A percentile compares a stretch with the other conserved stretches of the same genome.
Conservation (phyloP, 768 basidiomycete species). For the Amanita rimosa region DNA sequence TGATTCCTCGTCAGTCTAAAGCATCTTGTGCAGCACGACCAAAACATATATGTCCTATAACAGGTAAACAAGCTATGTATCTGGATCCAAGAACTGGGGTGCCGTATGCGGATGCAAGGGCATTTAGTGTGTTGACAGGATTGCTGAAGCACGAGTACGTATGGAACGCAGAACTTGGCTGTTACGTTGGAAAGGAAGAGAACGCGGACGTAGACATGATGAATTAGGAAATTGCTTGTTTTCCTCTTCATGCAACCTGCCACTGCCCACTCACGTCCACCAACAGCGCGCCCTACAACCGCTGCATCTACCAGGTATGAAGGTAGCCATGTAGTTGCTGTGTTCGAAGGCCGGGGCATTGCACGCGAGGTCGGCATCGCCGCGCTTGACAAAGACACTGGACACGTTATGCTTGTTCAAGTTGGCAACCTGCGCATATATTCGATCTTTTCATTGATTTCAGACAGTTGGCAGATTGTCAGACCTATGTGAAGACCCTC, state of each 20-base stretch:
- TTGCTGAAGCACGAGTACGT: constrained; percentile 58
- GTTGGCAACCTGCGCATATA: constrained; percentile 23
- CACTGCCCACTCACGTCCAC: constrained; percentile 33
- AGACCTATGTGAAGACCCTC: constrained; percentile 81
- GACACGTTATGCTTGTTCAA: constrained; percentile 68
- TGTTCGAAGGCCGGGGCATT: constrained; percentile 70
- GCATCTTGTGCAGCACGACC: constrained; percentile 42
- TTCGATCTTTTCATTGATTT: background rate
- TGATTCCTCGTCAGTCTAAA: background rate
- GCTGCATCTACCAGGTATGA: constrained; percentile 48
- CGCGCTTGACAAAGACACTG: constrained; percentile 72
- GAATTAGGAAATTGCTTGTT: constrained; percentile 1
- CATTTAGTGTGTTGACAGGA: constrained; percentile 51
- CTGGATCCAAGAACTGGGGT: constrained; percentile 70
- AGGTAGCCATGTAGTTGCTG: constrained; percentile 51
- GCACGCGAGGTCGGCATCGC: constrained; percentile 83
- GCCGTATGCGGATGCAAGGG: constrained; percentile 63
- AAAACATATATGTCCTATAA: constrained; percentile 60
- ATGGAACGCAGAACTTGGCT: constrained; percentile 43
- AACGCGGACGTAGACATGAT: constrained; percentile 4
- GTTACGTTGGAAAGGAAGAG: constrained; percentile 27
- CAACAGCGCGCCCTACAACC: constrained; percentile 45
- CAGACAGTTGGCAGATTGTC: constrained; percentile 67
- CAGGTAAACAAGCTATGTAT: constrained; percentile 69
- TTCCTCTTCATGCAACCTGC: constrained; percentile 1